Evolutionary conservation across 2,329 filamentous ascomycete genomes (phyloP).

Genomic region (Paecilomyces niveus): DNA sequence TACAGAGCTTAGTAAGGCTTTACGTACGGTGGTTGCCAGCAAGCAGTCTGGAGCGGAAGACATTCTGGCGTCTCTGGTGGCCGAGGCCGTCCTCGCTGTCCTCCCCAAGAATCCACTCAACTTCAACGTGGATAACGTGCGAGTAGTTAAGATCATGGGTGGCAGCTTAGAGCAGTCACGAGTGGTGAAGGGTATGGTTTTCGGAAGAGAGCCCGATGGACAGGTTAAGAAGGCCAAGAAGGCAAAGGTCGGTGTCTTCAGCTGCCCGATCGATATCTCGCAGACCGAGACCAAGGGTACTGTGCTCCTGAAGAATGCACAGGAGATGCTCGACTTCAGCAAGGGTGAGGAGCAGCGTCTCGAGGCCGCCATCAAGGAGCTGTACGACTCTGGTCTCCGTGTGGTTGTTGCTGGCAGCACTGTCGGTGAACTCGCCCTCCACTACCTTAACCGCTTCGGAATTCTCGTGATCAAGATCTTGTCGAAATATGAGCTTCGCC

Average conservation of each 20-base stretch:
- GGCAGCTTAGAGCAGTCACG: constrained; percentile 88
- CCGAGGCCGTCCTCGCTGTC: constrained; percentile 76
- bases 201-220: constrained; percentile 90
- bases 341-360: constrained; percentile 93
- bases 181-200: constrained; percentile 97
- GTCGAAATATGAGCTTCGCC: constrained; percentile 94
- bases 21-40: constrained; percentile 89
- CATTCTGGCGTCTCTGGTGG: constrained; percentile 75
- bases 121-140: constrained; percentile 98
- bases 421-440: constrained; percentile 91
- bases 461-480: constrained; percentile 95
- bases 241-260: constrained; percentile 95
- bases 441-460: constrained; percentile 96
- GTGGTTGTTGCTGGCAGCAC: constrained; percentile 88
- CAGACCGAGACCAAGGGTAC: constrained; percentile 99
- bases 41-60: constrained; percentile 96
- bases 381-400: constrained; percentile 86
- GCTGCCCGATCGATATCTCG: constrained; percentile 88
- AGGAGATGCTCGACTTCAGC: constrained; percentile 98
- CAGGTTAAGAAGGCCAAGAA: constrained; percentile 81
- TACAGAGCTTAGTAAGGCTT: constrained; percentile 84
- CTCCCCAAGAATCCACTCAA: constrained; percentile 90
- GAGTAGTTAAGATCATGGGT: constrained; percentile 99
- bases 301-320: constrained; percentile 89
- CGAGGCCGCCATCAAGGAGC: constrained; percentile 85